Base-by-base conservation (phyloP, 257 asterid genomes). In the Linaria vulgaris region DNA sequence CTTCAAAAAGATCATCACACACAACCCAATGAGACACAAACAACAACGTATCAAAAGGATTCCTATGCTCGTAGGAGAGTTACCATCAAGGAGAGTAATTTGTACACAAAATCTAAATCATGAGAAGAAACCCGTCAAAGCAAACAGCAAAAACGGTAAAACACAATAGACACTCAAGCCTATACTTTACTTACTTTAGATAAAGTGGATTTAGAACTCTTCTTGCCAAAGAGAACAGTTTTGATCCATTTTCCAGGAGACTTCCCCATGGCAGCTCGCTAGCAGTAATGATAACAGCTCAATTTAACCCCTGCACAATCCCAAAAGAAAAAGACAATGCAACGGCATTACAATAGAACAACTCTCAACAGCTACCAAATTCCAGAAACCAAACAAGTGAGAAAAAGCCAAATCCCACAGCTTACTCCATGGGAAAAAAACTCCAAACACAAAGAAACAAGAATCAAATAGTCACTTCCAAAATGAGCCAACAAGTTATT, bases 201-300 rank as follows among this genome's bases (percentile, higher is more conserved):
- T 68, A 75, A 82, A 57, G 48, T 78, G 25, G 97, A 74, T 72
- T 84, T 87, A 13, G 99, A 81, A 48, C 80, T 52, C 73, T 94
- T 94, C 85, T 90, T 94, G 60, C 99, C 95, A n/a, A 87, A 90
- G 66, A 94, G 99, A 19, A 87, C 90, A 20, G 86, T 66, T 79
- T 90, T 94, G 83, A 94, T 87, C 99, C 99, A 94, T 68, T 82
- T 94, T 66, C 81, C 96, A 0, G 99, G 95, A 79, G 99, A 94
- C 78, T 88, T 91, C 71, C 98, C 95, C 98, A 91, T 91, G 25
- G 74, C 79, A 19, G 66, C 38, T 67, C 59, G 50, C 72, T 59
- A 63, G 62, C 56, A 59, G 69, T 66, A 48, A 61, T 67, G 69
- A 61, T 27, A 0, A 60, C 41, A 64, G 59, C 71, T 82, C 76